Evolutionary conservation across 2,329 filamentous ascomycete genomes (phyloP).

Genomic region (Cladosporium sp.): DNA sequence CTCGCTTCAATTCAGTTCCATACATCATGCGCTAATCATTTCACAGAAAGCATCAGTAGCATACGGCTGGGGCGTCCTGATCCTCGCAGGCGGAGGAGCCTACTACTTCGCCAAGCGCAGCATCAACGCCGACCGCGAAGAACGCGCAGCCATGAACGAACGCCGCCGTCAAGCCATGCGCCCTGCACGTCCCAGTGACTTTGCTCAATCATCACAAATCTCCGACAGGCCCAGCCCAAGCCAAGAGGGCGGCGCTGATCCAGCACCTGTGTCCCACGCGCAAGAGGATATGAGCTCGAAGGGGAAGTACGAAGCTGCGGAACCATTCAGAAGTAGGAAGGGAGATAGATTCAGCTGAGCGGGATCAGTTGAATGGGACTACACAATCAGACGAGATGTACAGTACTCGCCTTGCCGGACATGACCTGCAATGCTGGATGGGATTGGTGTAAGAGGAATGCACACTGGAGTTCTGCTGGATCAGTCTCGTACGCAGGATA

Average conservation of each 20-base stretch:
- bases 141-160: conserved; percentile 66
- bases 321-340: conserved; percentile 72
- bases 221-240: conserved; percentile 47
- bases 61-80: conserved; percentile 88
- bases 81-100: conserved; percentile 79
- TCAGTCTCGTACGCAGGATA: neutral
- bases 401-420: conserved; percentile 3
- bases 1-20: too few relatives aligned
- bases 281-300: conserved; percentile 68
- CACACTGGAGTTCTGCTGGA: neutral
- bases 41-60: conserved; percentile 36
- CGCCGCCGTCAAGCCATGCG: conserved; percentile 42
- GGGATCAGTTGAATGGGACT: neutral
- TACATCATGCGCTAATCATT: neutral
- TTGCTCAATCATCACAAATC: neutral
- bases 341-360: conserved; percentile 71
- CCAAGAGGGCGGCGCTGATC: conserved; percentile 48
- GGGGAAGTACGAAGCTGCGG: conserved; percentile 81
- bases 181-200: neutral
- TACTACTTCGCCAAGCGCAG: conserved; percentile 94
- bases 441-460: neutral
- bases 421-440: neutral
- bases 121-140: conserved; percentile 84
- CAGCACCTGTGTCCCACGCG: conserved; percentile 80
- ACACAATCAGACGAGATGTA: neutral